These are phyloP conservation scores for Cronartium ribicola DNA, from an alignment of 1,284 basidiomycete genomes.

Conservation along the genomic window DNA sequence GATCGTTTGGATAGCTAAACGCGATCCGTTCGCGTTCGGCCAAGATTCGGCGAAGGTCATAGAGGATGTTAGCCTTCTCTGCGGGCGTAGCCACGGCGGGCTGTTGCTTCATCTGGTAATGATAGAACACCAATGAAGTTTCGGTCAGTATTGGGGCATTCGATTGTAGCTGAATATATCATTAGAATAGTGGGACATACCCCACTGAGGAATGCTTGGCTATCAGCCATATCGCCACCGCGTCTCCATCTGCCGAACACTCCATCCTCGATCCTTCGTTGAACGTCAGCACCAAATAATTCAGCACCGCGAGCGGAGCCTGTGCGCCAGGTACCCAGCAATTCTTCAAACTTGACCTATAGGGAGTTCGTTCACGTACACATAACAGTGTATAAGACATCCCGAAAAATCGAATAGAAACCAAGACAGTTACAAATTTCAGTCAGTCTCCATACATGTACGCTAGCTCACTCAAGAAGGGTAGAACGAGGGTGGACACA, in stretches of 20 bases:
- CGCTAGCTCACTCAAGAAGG: neutral
- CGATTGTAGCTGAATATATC: neutral
- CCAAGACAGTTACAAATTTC: neutral
- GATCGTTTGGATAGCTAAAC: conserved; percentile 30
- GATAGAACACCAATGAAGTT: neutral
- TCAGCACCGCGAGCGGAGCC: conserved; percentile 30
- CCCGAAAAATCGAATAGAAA: neutral
- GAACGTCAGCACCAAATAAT: conserved; percentile 38
- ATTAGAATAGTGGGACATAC: neutral
- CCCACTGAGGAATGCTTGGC: conserved; percentile 41
- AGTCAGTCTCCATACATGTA: neutral
- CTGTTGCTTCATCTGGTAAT: conserved; percentile 36
- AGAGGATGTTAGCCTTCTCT: conserved; percentile 41
- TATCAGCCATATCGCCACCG: conserved; percentile 16
- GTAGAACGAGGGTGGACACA: neutral
- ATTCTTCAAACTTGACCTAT: conserved; percentile 41
- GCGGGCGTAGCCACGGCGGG: conserved; percentile 37
- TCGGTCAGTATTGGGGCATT: neutral
- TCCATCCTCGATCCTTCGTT: conserved; percentile 32
- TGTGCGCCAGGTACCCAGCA: conserved; percentile 40
- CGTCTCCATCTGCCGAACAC: conserved; percentile 39
- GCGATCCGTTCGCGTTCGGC: conserved; percentile 27
- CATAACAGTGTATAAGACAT: neutral
- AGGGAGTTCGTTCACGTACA: neutral
- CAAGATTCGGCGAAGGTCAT: conserved; percentile 37